Evolutionary conservation across 441 rosid species (phyloP).

Genomic region (Gossypium laxum): DNA sequence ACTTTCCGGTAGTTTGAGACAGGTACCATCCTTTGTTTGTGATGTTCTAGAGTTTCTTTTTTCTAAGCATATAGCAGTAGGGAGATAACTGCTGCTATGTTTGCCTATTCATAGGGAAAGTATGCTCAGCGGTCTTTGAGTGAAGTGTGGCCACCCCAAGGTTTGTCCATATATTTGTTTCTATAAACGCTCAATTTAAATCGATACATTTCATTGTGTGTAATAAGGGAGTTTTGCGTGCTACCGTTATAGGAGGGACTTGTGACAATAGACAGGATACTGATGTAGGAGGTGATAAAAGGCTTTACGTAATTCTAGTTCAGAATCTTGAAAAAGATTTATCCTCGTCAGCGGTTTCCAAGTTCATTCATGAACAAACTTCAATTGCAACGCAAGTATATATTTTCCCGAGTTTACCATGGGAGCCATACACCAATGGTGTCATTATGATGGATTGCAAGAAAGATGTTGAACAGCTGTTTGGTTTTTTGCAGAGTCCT

Average conservation of each 20-base stretch:
- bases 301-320: constrained; percentile 18
- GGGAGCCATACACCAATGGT: constrained; percentile 27
- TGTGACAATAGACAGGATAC: constrained; percentile 21
- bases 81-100: not conserved
- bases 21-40: constrained; percentile 15
- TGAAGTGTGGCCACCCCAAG: constrained; percentile 17
- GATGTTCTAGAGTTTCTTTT: not conserved
- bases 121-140: not conserved
- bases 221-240: not conserved
- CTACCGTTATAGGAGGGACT: not conserved
- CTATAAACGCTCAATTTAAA: not conserved
- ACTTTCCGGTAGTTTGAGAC: not conserved
- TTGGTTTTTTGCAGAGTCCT: constrained; percentile 28
- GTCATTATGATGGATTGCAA: constrained; percentile 23
- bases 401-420: constrained; percentile 30
- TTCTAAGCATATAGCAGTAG: not conserved
- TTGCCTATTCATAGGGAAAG: constrained; percentile 18
- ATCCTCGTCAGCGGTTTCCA: constrained; percentile 24
- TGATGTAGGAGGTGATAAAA: constrained; percentile 31
- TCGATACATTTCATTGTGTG: not conserved
- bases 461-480: constrained; percentile 23
- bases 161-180: constrained; percentile 13
- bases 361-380: constrained; percentile 31
- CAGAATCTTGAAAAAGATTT: constrained; percentile 38
- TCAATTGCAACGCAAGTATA: constrained; percentile 22